phyloP scores from a whole-genome alignment of 2,329 filamentous ascomycete species.

The Sarocladiaceae sp. region DNA sequence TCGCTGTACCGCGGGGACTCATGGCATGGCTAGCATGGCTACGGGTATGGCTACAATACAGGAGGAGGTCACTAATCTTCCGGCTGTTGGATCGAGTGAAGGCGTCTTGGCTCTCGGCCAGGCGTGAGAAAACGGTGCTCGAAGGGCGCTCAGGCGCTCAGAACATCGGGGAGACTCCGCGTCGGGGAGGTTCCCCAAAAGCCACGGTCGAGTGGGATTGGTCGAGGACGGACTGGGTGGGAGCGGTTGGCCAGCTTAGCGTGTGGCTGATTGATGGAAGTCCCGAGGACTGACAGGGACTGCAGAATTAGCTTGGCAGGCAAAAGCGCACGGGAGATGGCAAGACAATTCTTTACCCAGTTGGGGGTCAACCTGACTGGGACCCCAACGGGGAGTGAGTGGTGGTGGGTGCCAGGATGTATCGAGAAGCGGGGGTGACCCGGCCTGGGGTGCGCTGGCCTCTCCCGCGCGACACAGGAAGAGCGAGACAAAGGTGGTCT shows the following conservation, averaged over 20 bases:
- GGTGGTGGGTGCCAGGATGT: not conserved
- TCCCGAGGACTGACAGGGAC: slow-evolving; percentile 2
- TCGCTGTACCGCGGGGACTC: not conserved
- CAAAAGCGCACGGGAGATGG: slow-evolving; percentile 4
- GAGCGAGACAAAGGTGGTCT: too few species aligned
- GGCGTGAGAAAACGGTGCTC: too few species aligned
- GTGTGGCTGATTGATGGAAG: slow-evolving; percentile 1
- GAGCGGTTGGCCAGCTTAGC: not conserved
- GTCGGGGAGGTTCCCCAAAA: slow-evolving; percentile 9
- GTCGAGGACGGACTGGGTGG: slow-evolving; percentile 2
- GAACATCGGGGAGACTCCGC: slow-evolving; percentile 8
- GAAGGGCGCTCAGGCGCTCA: too few species aligned
- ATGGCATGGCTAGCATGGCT: too few species aligned
- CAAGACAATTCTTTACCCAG: slow-evolving; percentile 6
- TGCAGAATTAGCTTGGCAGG: too few species aligned
- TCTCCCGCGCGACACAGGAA: too few species aligned
- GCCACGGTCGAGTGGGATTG: slow-evolving; percentile 4
- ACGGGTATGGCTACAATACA: too few species aligned
- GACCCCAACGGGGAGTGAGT: not conserved
- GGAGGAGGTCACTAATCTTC: slow-evolving; percentile 2
- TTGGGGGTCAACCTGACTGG: not conserved
- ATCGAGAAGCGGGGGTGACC: too few species aligned
- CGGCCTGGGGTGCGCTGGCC: too few species aligned
- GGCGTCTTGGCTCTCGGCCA: slow-evolving; percentile 1
- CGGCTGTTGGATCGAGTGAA: slow-evolving; percentile 4